Percentiles rank a stretch among this genome's conserved stretches.
Conservation (phyloP, 163 green algal genomes). For the Chlamydomonas reinhardtii region DNA sequence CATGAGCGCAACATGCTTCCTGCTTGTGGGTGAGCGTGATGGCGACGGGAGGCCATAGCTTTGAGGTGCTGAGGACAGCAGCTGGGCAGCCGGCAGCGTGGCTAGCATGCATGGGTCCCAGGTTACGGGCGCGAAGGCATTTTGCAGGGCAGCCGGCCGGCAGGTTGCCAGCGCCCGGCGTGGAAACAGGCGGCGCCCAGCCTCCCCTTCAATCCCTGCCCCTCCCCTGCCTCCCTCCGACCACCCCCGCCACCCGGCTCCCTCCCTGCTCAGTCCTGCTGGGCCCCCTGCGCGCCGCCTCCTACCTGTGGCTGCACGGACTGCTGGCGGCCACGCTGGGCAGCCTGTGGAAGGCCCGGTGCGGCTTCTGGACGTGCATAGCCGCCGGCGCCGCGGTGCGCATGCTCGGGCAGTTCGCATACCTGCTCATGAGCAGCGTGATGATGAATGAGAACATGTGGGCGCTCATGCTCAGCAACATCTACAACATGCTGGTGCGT, state of each 20-base stretch:
- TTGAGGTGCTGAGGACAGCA: not conserved
- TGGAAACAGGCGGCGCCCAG: no score
- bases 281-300: constrained; percentile 79
- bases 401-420: constrained; percentile 69
- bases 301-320: constrained; percentile 87
- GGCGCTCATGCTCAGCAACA: constrained; percentile 75
- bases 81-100: no score
- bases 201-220: no score
- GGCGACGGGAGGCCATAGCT: not conserved
- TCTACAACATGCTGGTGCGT: constrained; percentile 80
- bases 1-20: constrained; percentile 82
- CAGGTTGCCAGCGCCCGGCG: no score
- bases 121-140: no score
- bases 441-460: constrained; percentile 89
- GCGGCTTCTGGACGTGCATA: constrained; percentile 63
- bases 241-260: no score
- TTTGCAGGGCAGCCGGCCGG: no score
- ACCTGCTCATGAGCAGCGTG: constrained; percentile 74
- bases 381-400: constrained; percentile 56
- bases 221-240: no score
- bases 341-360: constrained; percentile 55
- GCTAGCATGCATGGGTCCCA: no score
- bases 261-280: constrained; percentile 75
- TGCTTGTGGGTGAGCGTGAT: constrained; percentile 62
- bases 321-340: constrained; percentile 70